These are phyloP conservation scores for Backusella liffmaniae DNA, from an alignment of 192 early-diverging fungal species.

Conservation along the genomic window DNA sequence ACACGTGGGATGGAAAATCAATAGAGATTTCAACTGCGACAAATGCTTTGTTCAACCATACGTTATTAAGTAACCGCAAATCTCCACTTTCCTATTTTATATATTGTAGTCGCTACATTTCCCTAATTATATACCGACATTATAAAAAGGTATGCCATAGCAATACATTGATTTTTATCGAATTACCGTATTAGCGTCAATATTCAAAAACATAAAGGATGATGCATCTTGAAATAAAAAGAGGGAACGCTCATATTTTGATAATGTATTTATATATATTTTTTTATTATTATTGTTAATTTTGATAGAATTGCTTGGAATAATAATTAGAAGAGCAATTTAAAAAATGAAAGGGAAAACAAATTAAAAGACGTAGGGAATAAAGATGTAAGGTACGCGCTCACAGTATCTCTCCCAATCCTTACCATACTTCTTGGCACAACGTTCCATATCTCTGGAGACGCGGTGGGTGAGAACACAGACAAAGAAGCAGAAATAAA, in stretches of 20 bases:
- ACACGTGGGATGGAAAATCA: not conserved
- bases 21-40: not conserved
- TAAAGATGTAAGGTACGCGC: conserved; percentile 75
- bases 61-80: not conserved
- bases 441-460: conserved; percentile 80
- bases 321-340: not conserved
- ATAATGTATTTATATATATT: not conserved
- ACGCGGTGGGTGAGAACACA: conserved; percentile 82
- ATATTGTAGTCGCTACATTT: not conserved
- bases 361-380: conserved; percentile 67
- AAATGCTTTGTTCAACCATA: not conserved
- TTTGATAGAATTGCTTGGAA: not conserved
- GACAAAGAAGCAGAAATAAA: conserved; percentile 86
- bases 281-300: not conserved
- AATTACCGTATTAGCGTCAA: not conserved
- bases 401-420: conserved; percentile 85
- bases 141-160: no score
- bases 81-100: not conserved
- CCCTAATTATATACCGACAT: not conserved
- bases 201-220: not conserved
- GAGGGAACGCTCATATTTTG: not conserved
- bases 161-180: not conserved
- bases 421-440: conserved; percentile 83
- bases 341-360: not conserved
- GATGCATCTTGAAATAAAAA: not conserved